phyloP scores from a whole-genome alignment of 2,329 filamentous ascomycete species.

The Sarocladiaceae sp. region DNA sequence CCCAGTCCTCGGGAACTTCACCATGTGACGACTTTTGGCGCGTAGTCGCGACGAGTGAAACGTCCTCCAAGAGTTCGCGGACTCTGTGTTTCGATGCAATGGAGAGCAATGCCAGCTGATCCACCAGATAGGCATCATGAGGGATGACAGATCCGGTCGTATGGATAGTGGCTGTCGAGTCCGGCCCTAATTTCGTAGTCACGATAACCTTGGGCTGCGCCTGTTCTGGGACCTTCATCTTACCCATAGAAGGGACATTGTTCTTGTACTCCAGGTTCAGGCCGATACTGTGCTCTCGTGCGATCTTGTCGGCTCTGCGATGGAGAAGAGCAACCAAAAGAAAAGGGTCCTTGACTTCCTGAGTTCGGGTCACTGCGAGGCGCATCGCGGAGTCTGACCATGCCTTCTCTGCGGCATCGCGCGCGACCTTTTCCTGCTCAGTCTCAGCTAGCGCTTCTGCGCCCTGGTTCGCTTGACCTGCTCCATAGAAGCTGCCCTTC shows the following conservation, averaged over 20 bases:
- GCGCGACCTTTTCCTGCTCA: constrained; percentile 60
- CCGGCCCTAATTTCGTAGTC: constrained; percentile 52
- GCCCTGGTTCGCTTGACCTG: constrained; percentile 62
- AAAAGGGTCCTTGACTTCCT: constrained; percentile 72
- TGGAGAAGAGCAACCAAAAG: constrained; percentile 59
- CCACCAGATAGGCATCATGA: constrained; percentile 70
- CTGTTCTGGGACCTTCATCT: constrained; percentile 45
- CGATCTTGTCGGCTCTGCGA: constrained; percentile 54
- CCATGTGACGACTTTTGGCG: constrained; percentile 79
- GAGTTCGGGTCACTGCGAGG: constrained; percentile 55
- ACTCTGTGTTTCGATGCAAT: constrained; percentile 79
- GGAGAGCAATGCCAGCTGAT: constrained; percentile 78
- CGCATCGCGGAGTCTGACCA: constrained; percentile 63
- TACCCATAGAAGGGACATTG: constrained; percentile 36
- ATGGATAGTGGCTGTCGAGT: constrained; percentile 54
- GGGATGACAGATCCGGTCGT: constrained; percentile 68
- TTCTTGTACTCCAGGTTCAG: constrained; percentile 54
- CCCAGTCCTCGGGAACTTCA: constrained; percentile 70
- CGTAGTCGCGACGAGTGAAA: constrained; percentile 63
- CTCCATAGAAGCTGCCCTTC: constrained; percentile 58
- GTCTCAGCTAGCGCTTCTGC: constrained; percentile 39
- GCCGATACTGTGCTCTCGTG: constrained; percentile 51
- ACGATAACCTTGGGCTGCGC: constrained; percentile 51
- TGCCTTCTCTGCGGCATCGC: constrained; percentile 60
- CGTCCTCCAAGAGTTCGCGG: constrained; percentile 72